Evolutionary conservation across 2,329 filamentous ascomycete genomes (phyloP).

Genomic region (Trichoderma asperellum): DNA sequence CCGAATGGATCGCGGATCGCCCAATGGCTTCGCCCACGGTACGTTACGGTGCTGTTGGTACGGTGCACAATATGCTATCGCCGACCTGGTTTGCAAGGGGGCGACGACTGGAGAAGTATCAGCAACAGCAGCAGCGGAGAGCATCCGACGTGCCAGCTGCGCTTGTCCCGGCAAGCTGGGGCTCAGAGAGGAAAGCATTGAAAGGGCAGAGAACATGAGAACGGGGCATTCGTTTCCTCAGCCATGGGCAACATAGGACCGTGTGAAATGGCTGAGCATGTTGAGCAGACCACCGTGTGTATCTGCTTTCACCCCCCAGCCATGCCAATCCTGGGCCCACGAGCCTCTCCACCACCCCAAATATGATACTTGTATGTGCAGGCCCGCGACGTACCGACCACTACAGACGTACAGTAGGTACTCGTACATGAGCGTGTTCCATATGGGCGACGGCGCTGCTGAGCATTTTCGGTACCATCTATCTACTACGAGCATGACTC

Average conservation of each 20-base stretch:
- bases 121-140: not conserved
- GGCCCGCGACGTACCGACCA: slow-evolving; percentile 10
- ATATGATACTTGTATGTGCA: slow-evolving; percentile 9
- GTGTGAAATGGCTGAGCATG: slow-evolving; percentile 10
- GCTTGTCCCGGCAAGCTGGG: not conserved
- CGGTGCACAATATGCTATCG: slow-evolving; percentile 7
- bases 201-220: not conserved
- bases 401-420: not conserved
- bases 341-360: slow-evolving; percentile 28
- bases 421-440: not conserved
- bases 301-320: not conserved
- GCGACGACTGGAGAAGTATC: not conserved
- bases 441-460: not conserved
- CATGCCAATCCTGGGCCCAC: slow-evolving; percentile 16
- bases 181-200: not conserved
- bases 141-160: not conserved
- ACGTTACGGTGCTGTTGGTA: not conserved
- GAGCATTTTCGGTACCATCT: not conserved
- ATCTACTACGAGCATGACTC: not conserved
- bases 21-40: slow-evolving; percentile 13
- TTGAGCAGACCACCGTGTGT: slow-evolving; percentile 29
- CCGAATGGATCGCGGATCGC: slow-evolving; percentile 22
- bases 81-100: slow-evolving; percentile 17
- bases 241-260: not conserved
- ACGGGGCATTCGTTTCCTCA: not conserved